Evolutionary conservation across 169 alveolate species (phyloP).

Genomic region (Hepatocystis sp.): DNA sequence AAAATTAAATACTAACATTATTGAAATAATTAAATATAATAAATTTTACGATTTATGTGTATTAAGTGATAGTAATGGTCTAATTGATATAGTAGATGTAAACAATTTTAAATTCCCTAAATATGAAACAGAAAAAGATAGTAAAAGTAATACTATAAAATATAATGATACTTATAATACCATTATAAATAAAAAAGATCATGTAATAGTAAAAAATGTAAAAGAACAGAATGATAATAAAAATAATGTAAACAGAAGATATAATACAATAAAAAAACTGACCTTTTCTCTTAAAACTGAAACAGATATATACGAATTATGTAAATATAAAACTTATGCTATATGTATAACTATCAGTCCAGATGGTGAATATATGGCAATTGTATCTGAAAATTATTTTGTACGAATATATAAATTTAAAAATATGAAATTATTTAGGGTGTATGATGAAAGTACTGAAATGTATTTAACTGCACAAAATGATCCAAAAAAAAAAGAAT

Average conservation of each 20-base stretch:
- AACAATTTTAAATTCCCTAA: constrained; percentile 85
- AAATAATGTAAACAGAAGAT: constrained; percentile 54
- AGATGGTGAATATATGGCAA: constrained; percentile 89
- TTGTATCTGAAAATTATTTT: constrained; percentile 86
- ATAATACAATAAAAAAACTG: constrained; percentile 52
- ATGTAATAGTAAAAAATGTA: too few relatives aligned
- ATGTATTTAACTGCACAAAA: constrained; percentile 90
- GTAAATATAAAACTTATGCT: constrained; percentile 86
- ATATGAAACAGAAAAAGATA: constrained; percentile 5
- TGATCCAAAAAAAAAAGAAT: constrained; percentile 83
- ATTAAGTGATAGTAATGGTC: constrained; percentile 86
- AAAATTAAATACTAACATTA: constrained; percentile 25
- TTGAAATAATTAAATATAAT: constrained; percentile 81
- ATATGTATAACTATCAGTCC: constrained; percentile 86
- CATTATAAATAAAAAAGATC: too few relatives aligned
- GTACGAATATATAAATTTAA: constrained; percentile 88
- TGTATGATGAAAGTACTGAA: constrained; percentile 90
- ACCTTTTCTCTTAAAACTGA: constrained; percentile 82
- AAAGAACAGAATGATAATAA: constrained; percentile 2
- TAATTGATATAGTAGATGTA: constrained; percentile 87
- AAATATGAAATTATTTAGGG: constrained; percentile 89
- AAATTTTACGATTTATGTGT: constrained; percentile 80
- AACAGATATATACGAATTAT: constrained; percentile 94
- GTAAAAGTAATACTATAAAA: too few relatives aligned
- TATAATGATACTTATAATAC: too few relatives aligned